A percentile compares a stretch with the other conserved stretches of the same genome.
phyloP scores from a whole-genome alignment of 495 filamentous ascomycete genomes.

The Jackrogersella minutella region DNA sequence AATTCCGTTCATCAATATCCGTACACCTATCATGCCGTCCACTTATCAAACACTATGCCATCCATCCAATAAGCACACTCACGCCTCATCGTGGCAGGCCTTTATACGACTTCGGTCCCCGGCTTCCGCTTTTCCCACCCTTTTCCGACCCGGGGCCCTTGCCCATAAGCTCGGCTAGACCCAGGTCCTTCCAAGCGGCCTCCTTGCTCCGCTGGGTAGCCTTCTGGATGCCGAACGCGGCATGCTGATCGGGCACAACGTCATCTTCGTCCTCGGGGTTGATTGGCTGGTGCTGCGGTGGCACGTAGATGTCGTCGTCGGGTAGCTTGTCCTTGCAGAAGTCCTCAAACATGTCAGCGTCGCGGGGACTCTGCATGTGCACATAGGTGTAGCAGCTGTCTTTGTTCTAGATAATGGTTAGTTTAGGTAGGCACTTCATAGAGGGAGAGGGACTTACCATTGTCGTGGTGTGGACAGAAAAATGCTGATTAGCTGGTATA shows the following conservation, averaged over 20 bases:
- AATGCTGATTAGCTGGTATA: background rate
- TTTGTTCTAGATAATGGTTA: conserved; percentile 69
- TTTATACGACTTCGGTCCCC: conserved; percentile 35
- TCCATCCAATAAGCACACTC: background rate
- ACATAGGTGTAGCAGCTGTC: conserved; percentile 87
- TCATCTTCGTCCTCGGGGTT: conserved; percentile 99
- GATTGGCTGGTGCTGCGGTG: conserved; percentile 86
- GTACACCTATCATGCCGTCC: background rate
- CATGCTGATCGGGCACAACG: conserved; percentile 96
- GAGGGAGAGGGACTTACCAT: conserved; percentile 9
- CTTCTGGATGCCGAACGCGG: conserved; percentile 92
- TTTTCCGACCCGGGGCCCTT: conserved; percentile 55
- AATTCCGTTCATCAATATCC: background rate
- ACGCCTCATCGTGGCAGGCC: conserved; percentile 56
- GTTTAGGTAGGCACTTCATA: background rate
- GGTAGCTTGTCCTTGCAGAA: conserved; percentile 74
- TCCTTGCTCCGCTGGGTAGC: conserved; percentile 78
- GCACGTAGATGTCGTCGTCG: conserved; percentile 85
- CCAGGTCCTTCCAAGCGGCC: conserved; percentile 86
- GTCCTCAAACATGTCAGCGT: conserved; percentile 94
- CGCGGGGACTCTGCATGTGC: conserved; percentile 80
- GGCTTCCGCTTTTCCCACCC: conserved; percentile 3
- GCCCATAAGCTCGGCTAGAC: conserved; percentile 73
- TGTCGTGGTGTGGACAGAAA: background rate
- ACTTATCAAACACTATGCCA: background rate